Conservation (phyloP, 2,329 filamentous ascomycete genomes). For the Xylariomycetidae sp. region DNA sequence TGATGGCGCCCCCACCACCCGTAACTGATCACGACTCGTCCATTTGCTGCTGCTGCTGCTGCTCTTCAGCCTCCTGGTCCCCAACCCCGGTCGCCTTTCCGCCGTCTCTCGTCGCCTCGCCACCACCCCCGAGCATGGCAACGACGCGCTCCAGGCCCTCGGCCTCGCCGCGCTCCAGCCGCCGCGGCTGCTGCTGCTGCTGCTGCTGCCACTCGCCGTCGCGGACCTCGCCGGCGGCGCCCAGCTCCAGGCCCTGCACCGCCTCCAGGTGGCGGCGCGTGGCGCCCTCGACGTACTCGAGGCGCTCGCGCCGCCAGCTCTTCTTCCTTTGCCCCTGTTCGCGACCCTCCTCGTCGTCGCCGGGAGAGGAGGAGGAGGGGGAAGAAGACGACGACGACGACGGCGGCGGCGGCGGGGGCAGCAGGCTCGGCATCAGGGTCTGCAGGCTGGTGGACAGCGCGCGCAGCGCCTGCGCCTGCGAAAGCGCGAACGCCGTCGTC, state of each 20-base stretch:
- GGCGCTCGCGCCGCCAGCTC: slow-evolving; percentile 63
- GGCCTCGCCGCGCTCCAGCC: slow-evolving; percentile 46
- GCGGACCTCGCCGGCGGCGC: slow-evolving; percentile 52
- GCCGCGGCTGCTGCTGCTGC: slow-evolving; percentile 48
- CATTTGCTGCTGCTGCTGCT: slow-evolving; percentile 16
- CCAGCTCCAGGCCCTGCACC: slow-evolving; percentile 60
- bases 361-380: slow-evolving; percentile 21
- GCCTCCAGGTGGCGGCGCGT: slow-evolving; percentile 71
- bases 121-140: slow-evolving; percentile 34
- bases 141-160: slow-evolving; percentile 50
- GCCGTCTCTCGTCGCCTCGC: too few relatives aligned
- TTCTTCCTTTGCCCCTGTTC: slow-evolving; percentile 28
- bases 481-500: slow-evolving; percentile 71
- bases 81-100: background rate
- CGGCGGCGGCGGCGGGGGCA: too few relatives aligned
- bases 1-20: background rate
- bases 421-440: slow-evolving; percentile 60
- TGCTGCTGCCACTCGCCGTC: slow-evolving; percentile 59
- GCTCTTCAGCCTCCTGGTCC: slow-evolving; percentile 1
- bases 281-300: slow-evolving; percentile 77
- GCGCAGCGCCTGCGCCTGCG: slow-evolving; percentile 75
- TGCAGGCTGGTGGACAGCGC: slow-evolving; percentile 55
- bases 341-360: slow-evolving; percentile 15
- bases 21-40: slow-evolving; percentile 20
- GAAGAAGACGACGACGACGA: slow-evolving; percentile 1